These are phyloP conservation scores for Pythium inflatum DNA, from an alignment of 352 stramenopile genomes.

Conservation along the genomic window DNA sequence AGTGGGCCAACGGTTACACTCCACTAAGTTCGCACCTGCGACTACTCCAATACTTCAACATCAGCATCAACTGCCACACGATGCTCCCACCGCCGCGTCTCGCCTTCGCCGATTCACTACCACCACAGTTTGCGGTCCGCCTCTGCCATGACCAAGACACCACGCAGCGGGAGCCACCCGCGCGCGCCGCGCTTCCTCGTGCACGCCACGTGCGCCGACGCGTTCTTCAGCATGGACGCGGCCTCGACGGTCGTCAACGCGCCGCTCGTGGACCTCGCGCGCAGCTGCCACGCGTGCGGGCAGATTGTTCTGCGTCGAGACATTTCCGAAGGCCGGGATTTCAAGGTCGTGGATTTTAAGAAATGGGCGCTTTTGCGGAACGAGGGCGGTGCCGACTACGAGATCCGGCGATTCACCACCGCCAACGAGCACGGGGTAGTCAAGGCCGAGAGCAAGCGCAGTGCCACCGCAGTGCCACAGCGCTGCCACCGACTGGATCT, in stretches of 20 bases:
- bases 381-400: neutral
- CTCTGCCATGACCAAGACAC: neutral
- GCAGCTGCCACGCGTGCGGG: slow-evolving; percentile 28
- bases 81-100: neutral
- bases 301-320: slow-evolving; percentile 31
- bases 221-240: slow-evolving; percentile 17
- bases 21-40: neutral
- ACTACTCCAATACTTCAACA: too few relatives aligned
- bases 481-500: neutral
- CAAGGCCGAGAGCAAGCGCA: neutral
- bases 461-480: neutral
- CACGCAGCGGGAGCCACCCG: neutral
- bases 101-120: too few relatives aligned
- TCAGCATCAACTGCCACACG: neutral
- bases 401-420: slow-evolving; percentile 4
- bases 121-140: too few relatives aligned
- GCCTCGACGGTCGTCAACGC: slow-evolving; percentile 27
- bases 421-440: neutral
- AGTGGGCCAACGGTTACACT: too few relatives aligned
- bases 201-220: slow-evolving; percentile 28
- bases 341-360: slow-evolving; percentile 20
- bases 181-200: slow-evolving; percentile 23
- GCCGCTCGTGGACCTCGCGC: slow-evolving; percentile 22
- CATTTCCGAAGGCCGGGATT: slow-evolving; percentile 30
- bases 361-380: slow-evolving; percentile 1